These are phyloP conservation scores for Geotrichum citri-aurantii DNA, from an alignment of 1,139 yeast genomes.

Conservation along the genomic window DNA sequence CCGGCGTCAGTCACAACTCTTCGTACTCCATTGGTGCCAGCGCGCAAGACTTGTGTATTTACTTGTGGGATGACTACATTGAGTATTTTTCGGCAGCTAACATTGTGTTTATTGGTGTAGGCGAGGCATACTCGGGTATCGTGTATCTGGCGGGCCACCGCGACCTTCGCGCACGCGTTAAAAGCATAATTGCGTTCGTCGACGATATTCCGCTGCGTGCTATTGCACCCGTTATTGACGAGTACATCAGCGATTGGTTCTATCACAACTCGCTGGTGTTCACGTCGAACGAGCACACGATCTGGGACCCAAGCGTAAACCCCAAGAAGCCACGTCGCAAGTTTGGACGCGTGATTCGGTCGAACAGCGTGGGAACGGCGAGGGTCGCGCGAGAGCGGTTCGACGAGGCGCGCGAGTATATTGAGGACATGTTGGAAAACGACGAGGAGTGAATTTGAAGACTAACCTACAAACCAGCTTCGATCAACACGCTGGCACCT, in stretches of 20 bases:
- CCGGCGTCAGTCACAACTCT: slow-evolving; percentile 24
- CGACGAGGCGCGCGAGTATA: slow-evolving; percentile 79
- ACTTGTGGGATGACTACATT: slow-evolving; percentile 87
- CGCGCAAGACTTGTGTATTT: slow-evolving; percentile 68
- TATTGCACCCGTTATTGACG: slow-evolving; percentile 81
- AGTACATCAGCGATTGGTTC: slow-evolving; percentile 86
- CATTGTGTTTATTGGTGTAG: slow-evolving; percentile 78
- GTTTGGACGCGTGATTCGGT: slow-evolving; percentile 79
- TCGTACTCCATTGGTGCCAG: slow-evolving; percentile 22
- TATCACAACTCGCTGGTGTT: slow-evolving; percentile 80
- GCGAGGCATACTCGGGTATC: slow-evolving; percentile 82
- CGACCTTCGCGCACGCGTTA: slow-evolving; percentile 55
- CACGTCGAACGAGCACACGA: slow-evolving; percentile 64
- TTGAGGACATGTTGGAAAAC: slow-evolving; percentile 60
- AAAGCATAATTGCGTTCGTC: slow-evolving; percentile 67
- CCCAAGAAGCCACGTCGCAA: slow-evolving; percentile 78
- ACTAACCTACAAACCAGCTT: not conserved
- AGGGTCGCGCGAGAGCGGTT: slow-evolving; percentile 75
- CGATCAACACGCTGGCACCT: not conserved
- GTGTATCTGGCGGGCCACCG: slow-evolving; percentile 87
- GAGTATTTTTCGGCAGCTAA: slow-evolving; percentile 64
- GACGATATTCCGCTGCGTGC: slow-evolving; percentile 65
- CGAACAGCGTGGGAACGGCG: slow-evolving; percentile 62
- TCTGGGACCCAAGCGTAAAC: slow-evolving; percentile 59
- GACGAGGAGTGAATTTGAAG: slow-evolving; percentile 13